phyloP scores from a whole-genome alignment of 228 moss, liverwort and hornwort genomes.

The Sphagnum fallax region DNA sequence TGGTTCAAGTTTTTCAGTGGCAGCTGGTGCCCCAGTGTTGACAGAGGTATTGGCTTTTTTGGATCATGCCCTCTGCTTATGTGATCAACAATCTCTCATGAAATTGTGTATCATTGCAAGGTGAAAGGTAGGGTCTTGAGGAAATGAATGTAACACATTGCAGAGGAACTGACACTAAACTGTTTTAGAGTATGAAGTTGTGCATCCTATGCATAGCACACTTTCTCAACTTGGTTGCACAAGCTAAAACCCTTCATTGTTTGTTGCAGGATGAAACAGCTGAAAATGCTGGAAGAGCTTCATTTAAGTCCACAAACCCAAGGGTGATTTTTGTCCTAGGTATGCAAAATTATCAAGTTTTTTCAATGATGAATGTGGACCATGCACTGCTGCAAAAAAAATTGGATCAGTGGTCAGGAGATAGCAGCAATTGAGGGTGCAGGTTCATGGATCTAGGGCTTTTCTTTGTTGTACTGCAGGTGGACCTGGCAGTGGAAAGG shows the following conservation, averaged over 20 bases:
- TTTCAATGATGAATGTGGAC: neutral
- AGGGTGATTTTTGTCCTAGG: slow-evolving; percentile 43
- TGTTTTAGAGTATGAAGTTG: neutral
- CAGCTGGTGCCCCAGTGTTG: slow-evolving; percentile 24
- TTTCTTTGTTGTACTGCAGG: slow-evolving; percentile 18
- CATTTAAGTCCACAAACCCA: slow-evolving; percentile 9
- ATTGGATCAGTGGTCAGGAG: neutral
- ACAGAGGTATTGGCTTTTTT: slow-evolving; percentile 32
- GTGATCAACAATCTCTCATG: neutral
- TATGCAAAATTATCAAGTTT: slow-evolving; percentile 5
- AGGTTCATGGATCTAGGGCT: neutral
- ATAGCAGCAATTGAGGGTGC: neutral
- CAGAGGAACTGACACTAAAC: neutral
- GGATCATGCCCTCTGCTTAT: neutral
- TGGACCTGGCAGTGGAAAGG: slow-evolving; percentile 63
- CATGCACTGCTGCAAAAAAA: neutral
- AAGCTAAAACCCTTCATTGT: neutral
- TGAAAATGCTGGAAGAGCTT: slow-evolving; percentile 7
- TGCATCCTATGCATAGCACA: neutral
- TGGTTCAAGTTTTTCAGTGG: slow-evolving; percentile 27
- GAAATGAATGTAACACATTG: neutral
- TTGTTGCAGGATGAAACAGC: neutral
- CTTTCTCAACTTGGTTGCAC: too few species aligned
- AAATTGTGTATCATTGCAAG: neutral
- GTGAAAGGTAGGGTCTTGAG: neutral